Percentiles rank a stretch among this genome's conserved stretches.
Evolutionary conservation across 1,139 yeast species (phyloP).

Genomic region (Suzukiozyma palmioleophila): DNA sequence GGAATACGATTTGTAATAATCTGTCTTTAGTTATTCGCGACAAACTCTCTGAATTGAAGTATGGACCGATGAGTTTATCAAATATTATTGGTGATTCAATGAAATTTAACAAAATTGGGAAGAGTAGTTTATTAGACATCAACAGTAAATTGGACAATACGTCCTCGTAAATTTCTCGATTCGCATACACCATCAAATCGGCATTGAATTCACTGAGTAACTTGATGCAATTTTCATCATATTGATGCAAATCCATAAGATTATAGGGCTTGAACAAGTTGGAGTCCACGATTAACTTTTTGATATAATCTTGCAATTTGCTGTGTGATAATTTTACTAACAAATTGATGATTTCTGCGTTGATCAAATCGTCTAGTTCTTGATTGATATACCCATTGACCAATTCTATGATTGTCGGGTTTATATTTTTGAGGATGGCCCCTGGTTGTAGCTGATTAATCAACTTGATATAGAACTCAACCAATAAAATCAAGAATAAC

Average conservation of each 20-base stretch:
- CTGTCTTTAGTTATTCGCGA: slow-evolving; percentile 22
- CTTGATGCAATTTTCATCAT: slow-evolving; percentile 17
- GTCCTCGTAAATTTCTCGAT: slow-evolving; percentile 14
- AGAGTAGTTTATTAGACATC: slow-evolving; percentile 18
- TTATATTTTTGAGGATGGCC: slow-evolving; percentile 11
- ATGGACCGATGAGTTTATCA: slow-evolving; percentile 11
- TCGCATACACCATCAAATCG: slow-evolving; percentile 11
- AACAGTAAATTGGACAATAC: slow-evolving; percentile 16
- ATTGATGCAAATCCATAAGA: slow-evolving; percentile 12
- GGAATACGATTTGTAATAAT: slow-evolving; percentile 20
- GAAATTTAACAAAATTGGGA: slow-evolving; percentile 27
- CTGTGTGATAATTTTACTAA: slow-evolving; percentile 8
- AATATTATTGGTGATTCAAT: slow-evolving; percentile 19
- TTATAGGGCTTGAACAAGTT: slow-evolving; percentile 21
- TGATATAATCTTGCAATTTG: slow-evolving; percentile 7
- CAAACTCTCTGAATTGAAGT: slow-evolving; percentile 17
- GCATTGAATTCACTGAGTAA: slow-evolving; percentile 24
- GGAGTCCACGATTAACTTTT: slow-evolving; percentile 6
- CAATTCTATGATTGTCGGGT: slow-evolving; percentile 11
- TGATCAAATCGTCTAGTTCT: slow-evolving; percentile 11
- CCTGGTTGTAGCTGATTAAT: slow-evolving; percentile 8
- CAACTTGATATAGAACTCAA: slow-evolving; percentile 26
- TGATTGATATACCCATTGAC: slow-evolving; percentile 9
- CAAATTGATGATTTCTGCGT: slow-evolving; percentile 8
- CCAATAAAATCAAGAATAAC: slow-evolving; percentile 20